Evolutionary conservation across 2,329 filamentous ascomycete genomes (phyloP), one percentile per base, ranked within the genome.

Genomic region (Neurospora sp.): DNA sequence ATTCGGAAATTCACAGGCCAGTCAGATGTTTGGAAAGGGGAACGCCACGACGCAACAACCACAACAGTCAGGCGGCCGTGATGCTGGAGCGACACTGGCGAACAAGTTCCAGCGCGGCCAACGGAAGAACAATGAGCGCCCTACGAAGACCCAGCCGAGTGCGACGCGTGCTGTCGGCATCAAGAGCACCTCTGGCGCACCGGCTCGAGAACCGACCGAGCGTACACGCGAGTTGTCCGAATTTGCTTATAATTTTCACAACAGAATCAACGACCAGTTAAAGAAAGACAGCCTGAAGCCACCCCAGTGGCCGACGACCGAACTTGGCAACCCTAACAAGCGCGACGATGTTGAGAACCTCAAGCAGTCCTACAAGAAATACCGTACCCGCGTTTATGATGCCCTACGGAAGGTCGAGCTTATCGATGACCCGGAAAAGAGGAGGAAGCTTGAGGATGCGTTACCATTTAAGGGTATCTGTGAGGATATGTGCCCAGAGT

Each of bases 401-500:
- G 86, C 85, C 4, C 79, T 91, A 58, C 87, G 89, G 70, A 85
- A 83, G 71, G 87, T 84, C 15, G 86, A 85, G 11, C 79, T 90
- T 8, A 87, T 91, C 70, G 89, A 91, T 77, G 87, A 91, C 73
- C 89, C 89, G 2, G 85, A 89, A 39, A 86, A 88, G 74, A 85
- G 85, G 69, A 88, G 89, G 75, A 84, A 83, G 19, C 81, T 91
- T 8, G 83, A 86, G 70, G 85, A 91, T 76, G 89, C 89, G 7
- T 87, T 91, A 67, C 84, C 86, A 58, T 91, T 91, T 76, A 88
- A 88, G 76, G 89, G 89, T 15, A 89, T 89, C 66, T 90, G 88
- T 74, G 87, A 90, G 74, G 86, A 89, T 36, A 91, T 90, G 89
- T 91, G 89, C 72, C 89, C 89, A 5, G 86, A 90, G 72, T 90